Conservation (phyloP, 2,329 filamentous ascomycete genomes). For the Aureobasidium subglaciale region DNA sequence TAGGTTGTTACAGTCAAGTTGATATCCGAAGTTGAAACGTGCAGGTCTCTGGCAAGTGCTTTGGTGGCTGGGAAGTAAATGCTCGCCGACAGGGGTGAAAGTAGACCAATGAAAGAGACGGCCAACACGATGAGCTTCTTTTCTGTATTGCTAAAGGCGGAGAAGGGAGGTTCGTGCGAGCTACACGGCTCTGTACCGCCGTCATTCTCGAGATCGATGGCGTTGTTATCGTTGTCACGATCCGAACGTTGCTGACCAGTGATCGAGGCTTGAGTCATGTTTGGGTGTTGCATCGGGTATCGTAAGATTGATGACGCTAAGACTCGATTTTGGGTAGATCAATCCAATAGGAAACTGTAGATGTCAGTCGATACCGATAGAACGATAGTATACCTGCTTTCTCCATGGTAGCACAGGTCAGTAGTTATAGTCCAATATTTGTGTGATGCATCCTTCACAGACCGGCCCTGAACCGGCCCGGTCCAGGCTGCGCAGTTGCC, state of each 20-base stretch:
- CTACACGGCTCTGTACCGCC: no score
- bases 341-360: no score
- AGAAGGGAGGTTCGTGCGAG: slow-evolving; percentile 22
- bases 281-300: not conserved
- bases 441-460: not conserved
- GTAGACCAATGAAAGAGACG: slow-evolving; percentile 24
- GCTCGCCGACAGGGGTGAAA: slow-evolving; percentile 29
- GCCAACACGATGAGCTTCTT: slow-evolving; percentile 25
- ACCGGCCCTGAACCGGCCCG: not conserved
- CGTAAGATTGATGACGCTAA: not conserved
- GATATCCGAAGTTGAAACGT: slow-evolving; percentile 36
- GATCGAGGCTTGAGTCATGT: not conserved
- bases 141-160: slow-evolving; percentile 21
- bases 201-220: not conserved
- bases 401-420: no score
- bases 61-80: slow-evolving; percentile 51
- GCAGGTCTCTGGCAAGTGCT: slow-evolving; percentile 41
- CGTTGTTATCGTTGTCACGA: not conserved
- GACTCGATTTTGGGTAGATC: not conserved
- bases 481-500: no score
- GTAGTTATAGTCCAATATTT: not conserved
- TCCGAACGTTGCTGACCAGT: not conserved
- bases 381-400: not conserved
- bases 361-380: no score
- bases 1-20: slow-evolving; percentile 53